Base-by-base conservation (phyloP, 257 asterid species). In the Penstemon barbatus region DNA sequence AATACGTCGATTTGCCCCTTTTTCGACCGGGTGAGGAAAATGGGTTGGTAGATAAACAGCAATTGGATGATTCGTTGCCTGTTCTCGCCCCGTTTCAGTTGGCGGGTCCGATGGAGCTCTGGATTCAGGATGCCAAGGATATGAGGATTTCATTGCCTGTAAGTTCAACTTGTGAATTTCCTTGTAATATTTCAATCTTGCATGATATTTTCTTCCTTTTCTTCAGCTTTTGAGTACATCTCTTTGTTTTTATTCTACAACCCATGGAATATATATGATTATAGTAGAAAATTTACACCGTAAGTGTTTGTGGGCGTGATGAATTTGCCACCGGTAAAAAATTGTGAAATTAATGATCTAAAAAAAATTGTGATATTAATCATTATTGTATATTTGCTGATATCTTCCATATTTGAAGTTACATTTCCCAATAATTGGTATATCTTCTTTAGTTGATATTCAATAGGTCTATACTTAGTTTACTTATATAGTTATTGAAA, bases 71-170 rank as follows among this genome's bases (percentile, higher is more conserved):
- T 51, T 72, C 78, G 79, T 13, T 80, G 65, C 99, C 99, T 3
- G 92, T 85, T 57, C 90, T 93, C 72, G 92, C 96, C 42, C 97
- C 97, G 15, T 93, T 93, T 75, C 92, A 92, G 57, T 77, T 93
- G 84, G 92, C 97, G 12, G 99, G 99, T 45, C 99, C 99, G 5
- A 90, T 93, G 97, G 99, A 93, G 76, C 80, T 93, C 4, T 93
- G 97, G 99, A 85, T 90, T 83, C 96, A 90, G 82, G 99, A 93
- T 77, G 97, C 95, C 63, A 82, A 90, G 79, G 86, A 88, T 70
- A 90, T 93, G 96, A 82, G 97, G 61, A 80, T 93, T 73, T 93
- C 99, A 6, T 65, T 93, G 69, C 99, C 97, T 8, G 99, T 93
- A 75, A 88, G 97, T 86, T 76, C 59, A 43, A 55, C 55, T 42